Evolutionary conservation across 306 rosid genomes (phyloP).

Genomic region (Datisca glomerata): DNA sequence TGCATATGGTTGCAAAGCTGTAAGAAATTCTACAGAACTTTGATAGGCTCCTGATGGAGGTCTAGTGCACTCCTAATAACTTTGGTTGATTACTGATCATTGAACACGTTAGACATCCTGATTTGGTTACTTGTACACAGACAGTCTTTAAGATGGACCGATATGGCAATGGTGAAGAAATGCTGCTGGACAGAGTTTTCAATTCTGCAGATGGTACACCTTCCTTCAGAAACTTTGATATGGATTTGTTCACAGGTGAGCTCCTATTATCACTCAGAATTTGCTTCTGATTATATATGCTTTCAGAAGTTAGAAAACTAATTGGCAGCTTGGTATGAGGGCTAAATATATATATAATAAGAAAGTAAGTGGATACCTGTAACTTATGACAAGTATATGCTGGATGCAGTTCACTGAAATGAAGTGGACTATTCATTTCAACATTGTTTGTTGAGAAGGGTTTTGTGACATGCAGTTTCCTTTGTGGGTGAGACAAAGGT

Average conservation of each 20-base stretch:
- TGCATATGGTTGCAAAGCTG: constrained; percentile 89
- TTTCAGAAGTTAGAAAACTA: background rate
- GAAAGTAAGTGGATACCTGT: no score
- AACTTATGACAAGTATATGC: no score
- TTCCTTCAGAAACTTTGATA: constrained; percentile 53
- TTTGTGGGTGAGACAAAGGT: no score
- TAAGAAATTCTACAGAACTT: constrained; percentile 42
- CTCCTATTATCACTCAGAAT: constrained; percentile 11
- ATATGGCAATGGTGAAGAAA: constrained; percentile 65
- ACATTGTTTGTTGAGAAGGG: no score
- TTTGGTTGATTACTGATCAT: constrained; percentile 1
- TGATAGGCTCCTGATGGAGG: constrained; percentile 30
- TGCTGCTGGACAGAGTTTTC: constrained; percentile 49
- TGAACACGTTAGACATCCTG: constrained; percentile 2
- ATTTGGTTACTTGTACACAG: no score
- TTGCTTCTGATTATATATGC: background rate
- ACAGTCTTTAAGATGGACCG: constrained; percentile 86
- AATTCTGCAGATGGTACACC: constrained; percentile 37
- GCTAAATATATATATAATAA: no score
- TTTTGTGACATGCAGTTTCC: no score
- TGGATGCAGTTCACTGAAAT: no score
- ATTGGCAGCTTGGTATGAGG: no score
- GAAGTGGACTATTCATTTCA: no score
- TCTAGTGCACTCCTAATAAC: constrained; percentile 17
- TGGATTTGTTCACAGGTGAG: constrained; percentile 56